A percentile compares a stretch with the other conserved stretches of the same genome.
Evolutionary conservation across 768 basidiomycete genomes (phyloP).

Genomic region (Xerocomellus chrysenteron): DNA sequence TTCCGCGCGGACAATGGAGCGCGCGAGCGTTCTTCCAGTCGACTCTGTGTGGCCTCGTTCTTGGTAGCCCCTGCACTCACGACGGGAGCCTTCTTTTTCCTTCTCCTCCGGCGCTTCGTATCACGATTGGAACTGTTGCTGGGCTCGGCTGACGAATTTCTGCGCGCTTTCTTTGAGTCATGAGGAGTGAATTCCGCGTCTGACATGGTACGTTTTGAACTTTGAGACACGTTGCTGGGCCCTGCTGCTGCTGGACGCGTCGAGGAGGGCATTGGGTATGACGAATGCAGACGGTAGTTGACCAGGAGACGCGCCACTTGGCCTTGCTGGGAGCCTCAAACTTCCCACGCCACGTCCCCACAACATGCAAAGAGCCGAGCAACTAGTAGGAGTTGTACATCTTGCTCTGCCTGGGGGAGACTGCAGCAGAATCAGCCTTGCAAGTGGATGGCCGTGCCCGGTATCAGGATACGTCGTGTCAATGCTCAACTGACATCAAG

Average conservation of each 20-base stretch:
- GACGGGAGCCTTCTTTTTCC: conserved; percentile 29
- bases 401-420: neutral
- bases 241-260: conserved; percentile 20
- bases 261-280: conserved; percentile 25
- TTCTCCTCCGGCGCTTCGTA: conserved; percentile 28
- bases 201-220: conserved; percentile 23
- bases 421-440: neutral
- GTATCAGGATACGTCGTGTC: neutral
- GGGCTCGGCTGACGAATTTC: conserved; percentile 18
- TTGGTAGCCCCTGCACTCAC: conserved; percentile 13
- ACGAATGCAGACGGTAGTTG: neutral
- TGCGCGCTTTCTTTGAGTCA: conserved; percentile 25
- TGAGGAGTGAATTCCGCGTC: conserved; percentile 22
- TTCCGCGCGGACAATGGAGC: conserved; percentile 23
- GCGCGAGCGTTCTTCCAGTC: conserved; percentile 11
- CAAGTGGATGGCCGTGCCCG: too few species aligned
- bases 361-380: neutral
- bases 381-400: neutral
- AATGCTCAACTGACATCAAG: neutral
- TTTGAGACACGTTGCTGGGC: conserved; percentile 2
- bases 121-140: conserved; percentile 19
- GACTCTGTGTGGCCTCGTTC: conserved; percentile 7
- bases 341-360: conserved; percentile 27
- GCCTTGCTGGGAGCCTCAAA: neutral
- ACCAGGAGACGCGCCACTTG: conserved; percentile 1